Base-by-base conservation (phyloP, 495 filamentous ascomycete species). In the Podospora pseudoanserina region DNA sequence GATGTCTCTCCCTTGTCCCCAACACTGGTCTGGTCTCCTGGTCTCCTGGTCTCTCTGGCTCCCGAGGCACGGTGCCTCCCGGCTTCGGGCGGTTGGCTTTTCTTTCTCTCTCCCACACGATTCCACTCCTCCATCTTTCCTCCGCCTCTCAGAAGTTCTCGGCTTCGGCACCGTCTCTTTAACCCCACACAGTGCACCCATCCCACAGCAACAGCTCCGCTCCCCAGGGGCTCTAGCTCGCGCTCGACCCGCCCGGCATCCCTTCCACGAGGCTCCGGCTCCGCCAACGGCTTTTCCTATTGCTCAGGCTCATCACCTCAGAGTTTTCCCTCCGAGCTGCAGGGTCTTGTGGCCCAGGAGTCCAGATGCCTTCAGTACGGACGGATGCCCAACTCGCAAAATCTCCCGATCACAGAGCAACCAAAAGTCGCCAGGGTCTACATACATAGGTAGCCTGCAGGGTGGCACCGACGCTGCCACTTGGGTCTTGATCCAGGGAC, bases 11-110 rank as follows among this genome's bases (percentile, higher is more conserved):
- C 60, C 60, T 62, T 34, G 30, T 63, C 61, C 61, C 30, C 53
- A 32, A 20, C 61, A 63, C 34, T 13, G 32, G n/a, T 39, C 23
- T 23, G 23, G 23, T 23, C 23, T 23, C 23, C 23, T 23, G 23
- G 23, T 23, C 23, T 23, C 23, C 23, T 23, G 23, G 23, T 23
- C 23, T 23, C 27, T 60, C 55, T 68, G 67, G 60, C 19, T 54
- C 67, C 62, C 20, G 34, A 30, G 26, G 63, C 63, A 23, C 63
- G 44, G 20, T 65, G 63, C 23, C 63, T 65, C 63, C 53, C 44
- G n/a, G 63, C 23, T 7, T 53, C 30, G 61, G 61, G 30, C 61
- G 61, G 18, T 53, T 61, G 23, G 59, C 59, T 28, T 61, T 23
- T 60, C 19, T 27, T 60, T 20, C 19, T 61, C 26, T 13, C 26